These are phyloP conservation scores for Mikania micrantha DNA, from an alignment of 129 eudicot species.

Conservation along the genomic window DNA sequence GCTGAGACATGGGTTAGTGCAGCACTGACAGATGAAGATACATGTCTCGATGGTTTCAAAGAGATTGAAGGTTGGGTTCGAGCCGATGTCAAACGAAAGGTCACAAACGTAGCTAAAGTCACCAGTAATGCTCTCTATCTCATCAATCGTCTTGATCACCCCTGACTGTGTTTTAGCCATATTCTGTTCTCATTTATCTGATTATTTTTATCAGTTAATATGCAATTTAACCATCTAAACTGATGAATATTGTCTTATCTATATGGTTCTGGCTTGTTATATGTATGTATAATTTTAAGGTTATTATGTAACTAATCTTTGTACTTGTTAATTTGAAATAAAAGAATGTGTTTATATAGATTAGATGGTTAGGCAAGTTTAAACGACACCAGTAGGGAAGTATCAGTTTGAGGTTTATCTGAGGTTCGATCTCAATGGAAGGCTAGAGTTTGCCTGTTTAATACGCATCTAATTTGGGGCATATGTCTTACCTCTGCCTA, in stretches of 20 bases:
- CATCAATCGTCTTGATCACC: slow-evolving; percentile 52
- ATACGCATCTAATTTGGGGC: too few species aligned
- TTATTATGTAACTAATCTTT: slow-evolving; percentile 8
- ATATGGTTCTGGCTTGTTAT: slow-evolving; percentile 18
- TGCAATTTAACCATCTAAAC: neutral
- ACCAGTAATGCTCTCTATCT: slow-evolving; percentile 83
- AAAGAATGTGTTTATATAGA: slow-evolving; percentile 13
- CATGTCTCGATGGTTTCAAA: slow-evolving; percentile 78
- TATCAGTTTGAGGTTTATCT: too few species aligned
- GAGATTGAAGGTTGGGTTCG: slow-evolving; percentile 50
- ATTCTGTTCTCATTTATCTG: neutral
- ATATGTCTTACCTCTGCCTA: too few species aligned
- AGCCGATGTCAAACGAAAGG: slow-evolving; percentile 44
- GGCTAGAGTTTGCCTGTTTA: too few species aligned
- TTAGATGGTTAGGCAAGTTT: neutral
- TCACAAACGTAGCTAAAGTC: slow-evolving; percentile 58
- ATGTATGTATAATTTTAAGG: neutral
- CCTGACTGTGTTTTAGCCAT: neutral
- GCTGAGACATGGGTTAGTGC: slow-evolving; percentile 91
- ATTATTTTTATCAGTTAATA: neutral
- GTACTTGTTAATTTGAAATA: neutral
- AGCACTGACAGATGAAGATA: slow-evolving; percentile 72
- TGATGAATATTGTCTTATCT: neutral
- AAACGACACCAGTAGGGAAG: too few species aligned
- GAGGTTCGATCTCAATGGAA: too few species aligned